phyloP scores from a whole-genome alignment of 1,284 basidiomycete species.

The Tausonia pullulans region DNA sequence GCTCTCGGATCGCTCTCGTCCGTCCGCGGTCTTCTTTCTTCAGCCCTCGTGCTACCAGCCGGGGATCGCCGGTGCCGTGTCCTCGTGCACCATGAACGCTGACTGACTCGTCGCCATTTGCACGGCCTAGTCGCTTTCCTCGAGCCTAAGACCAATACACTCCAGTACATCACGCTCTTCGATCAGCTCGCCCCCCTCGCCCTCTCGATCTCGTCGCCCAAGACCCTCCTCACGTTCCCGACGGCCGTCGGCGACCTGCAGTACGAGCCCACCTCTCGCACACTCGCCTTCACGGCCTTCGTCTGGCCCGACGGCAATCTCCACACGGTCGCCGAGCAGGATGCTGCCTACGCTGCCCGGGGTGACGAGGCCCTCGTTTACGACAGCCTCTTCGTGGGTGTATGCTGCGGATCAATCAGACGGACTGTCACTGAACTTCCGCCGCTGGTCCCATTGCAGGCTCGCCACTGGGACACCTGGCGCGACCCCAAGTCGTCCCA shows the following conservation, averaged over 20 bases:
- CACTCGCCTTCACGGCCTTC: constrained; percentile 52
- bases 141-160: background rate
- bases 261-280: constrained; percentile 38
- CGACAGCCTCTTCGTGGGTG: constrained; percentile 64
- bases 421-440: background rate
- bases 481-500: constrained; percentile 48
- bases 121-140: background rate
- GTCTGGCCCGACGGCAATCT: constrained; percentile 65
- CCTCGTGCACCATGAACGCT: no score
- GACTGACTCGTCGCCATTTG: no score
- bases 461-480: constrained; percentile 85
- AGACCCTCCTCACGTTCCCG: constrained; percentile 51
- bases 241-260: constrained; percentile 57
- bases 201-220: constrained; percentile 37
- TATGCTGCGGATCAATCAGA: background rate
- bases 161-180: constrained; percentile 11
- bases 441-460: constrained; percentile 26
- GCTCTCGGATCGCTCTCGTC: constrained; percentile 21
- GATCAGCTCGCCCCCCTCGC: constrained; percentile 37
- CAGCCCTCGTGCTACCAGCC: no score
- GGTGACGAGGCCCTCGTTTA: constrained; percentile 66
- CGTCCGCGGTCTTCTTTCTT: no score
- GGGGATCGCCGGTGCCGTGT: no score
- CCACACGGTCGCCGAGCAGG: constrained; percentile 50
- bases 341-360: constrained; percentile 56